Evolutionary conservation across 108 stramenopile species (phyloP).

Genomic region (Skeletonema costatum): DNA sequence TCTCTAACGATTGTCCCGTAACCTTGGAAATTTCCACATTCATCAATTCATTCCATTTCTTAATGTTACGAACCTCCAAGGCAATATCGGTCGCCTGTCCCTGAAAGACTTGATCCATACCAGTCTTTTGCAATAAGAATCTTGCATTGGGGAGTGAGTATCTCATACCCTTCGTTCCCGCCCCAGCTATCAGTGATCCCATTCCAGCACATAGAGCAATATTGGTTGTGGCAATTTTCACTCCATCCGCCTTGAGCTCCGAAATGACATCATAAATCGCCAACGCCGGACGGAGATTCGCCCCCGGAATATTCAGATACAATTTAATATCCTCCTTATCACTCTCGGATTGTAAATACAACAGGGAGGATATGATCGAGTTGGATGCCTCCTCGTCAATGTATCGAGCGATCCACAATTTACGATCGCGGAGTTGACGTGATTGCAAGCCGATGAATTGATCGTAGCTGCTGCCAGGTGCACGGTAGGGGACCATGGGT

Average conservation of each 20-base stretch:
- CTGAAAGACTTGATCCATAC: slow-evolving; percentile 82
- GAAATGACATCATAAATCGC: slow-evolving; percentile 92
- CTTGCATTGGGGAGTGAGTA: slow-evolving; percentile 89
- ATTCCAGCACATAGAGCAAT: slow-evolving; percentile 92
- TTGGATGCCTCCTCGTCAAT: slow-evolving; percentile 94
- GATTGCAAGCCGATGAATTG: slow-evolving; percentile 87
- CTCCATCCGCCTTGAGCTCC: slow-evolving; percentile 62
- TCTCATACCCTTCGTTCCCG: slow-evolving; percentile 85
- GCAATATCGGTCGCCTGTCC: slow-evolving; percentile 93
- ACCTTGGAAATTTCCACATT: slow-evolving; percentile 71
- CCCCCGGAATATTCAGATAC: slow-evolving; percentile 93
- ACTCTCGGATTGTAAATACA: slow-evolving; percentile 76
- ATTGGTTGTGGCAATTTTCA: slow-evolving; percentile 84
- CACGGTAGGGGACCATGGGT: slow-evolving; percentile 86
- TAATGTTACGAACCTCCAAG: slow-evolving; percentile 77
- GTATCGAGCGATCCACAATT: slow-evolving; percentile 86
- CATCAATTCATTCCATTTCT: slow-evolving; percentile 77
- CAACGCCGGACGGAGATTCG: slow-evolving; percentile 71
- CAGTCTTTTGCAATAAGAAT: slow-evolving; percentile 91
- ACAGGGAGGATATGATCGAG: slow-evolving; percentile 82
- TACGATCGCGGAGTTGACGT: slow-evolving; percentile 90
- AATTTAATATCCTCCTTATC: slow-evolving; percentile 69
- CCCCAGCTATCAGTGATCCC: slow-evolving; percentile 87
- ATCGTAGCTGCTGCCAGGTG: slow-evolving; percentile 68
- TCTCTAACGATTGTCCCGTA: slow-evolving; percentile 80